These are phyloP conservation scores for Taphrina pruni DNA, from an alignment of 1,139 yeast genomes.

Conservation along the genomic window DNA sequence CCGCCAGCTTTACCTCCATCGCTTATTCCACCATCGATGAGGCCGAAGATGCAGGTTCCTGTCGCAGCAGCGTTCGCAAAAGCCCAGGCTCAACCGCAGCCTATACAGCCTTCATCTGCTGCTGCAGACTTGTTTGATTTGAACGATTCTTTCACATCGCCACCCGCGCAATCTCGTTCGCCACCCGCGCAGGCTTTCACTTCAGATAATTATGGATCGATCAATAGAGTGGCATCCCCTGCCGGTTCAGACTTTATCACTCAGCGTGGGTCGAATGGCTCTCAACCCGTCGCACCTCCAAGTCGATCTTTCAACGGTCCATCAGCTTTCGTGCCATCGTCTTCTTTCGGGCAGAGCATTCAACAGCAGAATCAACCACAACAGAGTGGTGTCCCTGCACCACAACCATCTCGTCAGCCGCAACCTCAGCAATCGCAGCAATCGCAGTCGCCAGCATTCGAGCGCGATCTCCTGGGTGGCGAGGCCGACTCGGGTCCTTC, in stretches of 20 bases:
- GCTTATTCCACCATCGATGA: slow-evolving; percentile 47
- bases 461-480: slow-evolving; percentile 42
- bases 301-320: slow-evolving; percentile 27
- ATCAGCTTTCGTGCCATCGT: slow-evolving; percentile 63
- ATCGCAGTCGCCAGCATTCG: not conserved
- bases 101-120: slow-evolving; percentile 40
- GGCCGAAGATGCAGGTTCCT: slow-evolving; percentile 38
- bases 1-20: slow-evolving; percentile 61
- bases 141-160: slow-evolving; percentile 55
- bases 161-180: slow-evolving; percentile 49
- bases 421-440: slow-evolving; percentile 13
- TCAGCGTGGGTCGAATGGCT: not conserved
- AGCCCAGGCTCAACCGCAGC: slow-evolving; percentile 25
- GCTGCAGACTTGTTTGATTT: slow-evolving; percentile 48
- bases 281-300: not conserved
- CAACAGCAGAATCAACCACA: slow-evolving; percentile 47
- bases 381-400: slow-evolving; percentile 38
- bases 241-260: slow-evolving; percentile 2
- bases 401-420: slow-evolving; percentile 7
- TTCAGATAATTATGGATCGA: slow-evolving; percentile 31
- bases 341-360: slow-evolving; percentile 66
- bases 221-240: slow-evolving; percentile 42
- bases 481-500: slow-evolving; percentile 34
- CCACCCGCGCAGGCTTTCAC: slow-evolving; percentile 46
- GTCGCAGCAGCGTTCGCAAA: slow-evolving; percentile 43